Conservation (phyloP, 2,329 filamentous ascomycete genomes). For the Polychaeton citri region DNA sequence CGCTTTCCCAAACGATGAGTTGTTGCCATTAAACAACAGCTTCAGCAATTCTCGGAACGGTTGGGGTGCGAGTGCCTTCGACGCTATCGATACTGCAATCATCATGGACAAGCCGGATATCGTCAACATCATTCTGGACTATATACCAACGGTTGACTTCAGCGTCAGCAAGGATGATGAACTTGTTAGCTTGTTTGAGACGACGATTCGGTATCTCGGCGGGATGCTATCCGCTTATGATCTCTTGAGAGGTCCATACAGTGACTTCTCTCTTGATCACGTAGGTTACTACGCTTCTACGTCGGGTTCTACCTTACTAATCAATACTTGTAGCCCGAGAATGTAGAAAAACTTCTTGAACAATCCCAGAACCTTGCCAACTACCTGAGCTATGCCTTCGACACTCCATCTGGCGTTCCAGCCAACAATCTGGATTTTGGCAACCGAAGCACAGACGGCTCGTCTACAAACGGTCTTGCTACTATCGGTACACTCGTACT, state of each 20-base stretch:
- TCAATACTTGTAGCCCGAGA: constrained; percentile 18
- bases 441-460: constrained; percentile 32
- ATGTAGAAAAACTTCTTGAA: constrained; percentile 46
- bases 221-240: constrained; percentile 67
- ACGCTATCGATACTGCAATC: constrained; percentile 66
- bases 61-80: constrained; percentile 74
- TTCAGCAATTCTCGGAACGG: constrained; percentile 60
- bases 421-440: constrained; percentile 53
- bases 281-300: no score
- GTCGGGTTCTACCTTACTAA: no score
- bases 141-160: constrained; percentile 60
- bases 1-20: constrained; percentile 65
- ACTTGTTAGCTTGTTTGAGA: constrained; percentile 70
- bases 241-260: constrained; percentile 51
- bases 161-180: constrained; percentile 34
- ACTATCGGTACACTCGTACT: constrained; percentile 66
- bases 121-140: constrained; percentile 57
- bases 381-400: constrained; percentile 62
- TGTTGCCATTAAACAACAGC: constrained; percentile 53
- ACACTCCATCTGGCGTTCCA: constrained; percentile 63
- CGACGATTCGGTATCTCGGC: constrained; percentile 75
- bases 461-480: constrained; percentile 55
- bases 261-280: background rate
- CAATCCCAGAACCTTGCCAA: constrained; percentile 60
- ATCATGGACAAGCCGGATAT: constrained; percentile 59